Evolutionary conservation across 202 grass and related monocot genomes (phyloP).

Genomic region (Panicum hallii): DNA sequence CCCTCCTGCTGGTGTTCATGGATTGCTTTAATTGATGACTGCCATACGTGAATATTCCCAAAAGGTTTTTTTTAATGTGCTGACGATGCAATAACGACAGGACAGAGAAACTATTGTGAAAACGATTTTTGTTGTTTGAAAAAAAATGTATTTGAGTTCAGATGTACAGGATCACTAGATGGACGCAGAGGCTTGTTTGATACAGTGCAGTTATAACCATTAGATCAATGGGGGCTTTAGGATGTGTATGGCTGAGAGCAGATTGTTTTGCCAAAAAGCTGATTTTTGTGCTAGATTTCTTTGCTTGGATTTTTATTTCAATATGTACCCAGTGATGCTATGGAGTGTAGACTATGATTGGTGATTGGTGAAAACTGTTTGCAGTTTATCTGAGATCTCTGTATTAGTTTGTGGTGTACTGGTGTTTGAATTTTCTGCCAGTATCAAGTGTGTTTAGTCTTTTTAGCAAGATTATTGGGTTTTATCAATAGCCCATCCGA

Average conservation of each 20-base stretch:
- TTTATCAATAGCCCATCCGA: neutral
- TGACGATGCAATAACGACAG: neutral
- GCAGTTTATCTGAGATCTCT: neutral
- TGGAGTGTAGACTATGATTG: neutral
- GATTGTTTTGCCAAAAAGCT: neutral
- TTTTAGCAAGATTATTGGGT: neutral
- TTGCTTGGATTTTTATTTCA: neutral
- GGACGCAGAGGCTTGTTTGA: neutral
- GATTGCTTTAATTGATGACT: slow-evolving; percentile 17
- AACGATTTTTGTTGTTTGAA: neutral
- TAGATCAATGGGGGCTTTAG: neutral
- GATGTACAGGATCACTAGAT: slow-evolving; percentile 3
- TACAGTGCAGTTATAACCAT: neutral
- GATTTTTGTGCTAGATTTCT: neutral
- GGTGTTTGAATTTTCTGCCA: neutral
- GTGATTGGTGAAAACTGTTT: neutral
- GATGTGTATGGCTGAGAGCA: neutral
- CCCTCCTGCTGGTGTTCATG: neutral
- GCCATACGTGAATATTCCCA: neutral
- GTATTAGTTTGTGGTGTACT: neutral
- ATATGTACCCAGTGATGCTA: neutral
- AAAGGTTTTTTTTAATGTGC: neutral
- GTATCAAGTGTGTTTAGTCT: neutral
- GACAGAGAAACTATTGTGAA: neutral
- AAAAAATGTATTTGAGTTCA: neutral